Base-by-base conservation (phyloP, 371 early-diverging fungal species). In the Lichtheimia ornata region DNA sequence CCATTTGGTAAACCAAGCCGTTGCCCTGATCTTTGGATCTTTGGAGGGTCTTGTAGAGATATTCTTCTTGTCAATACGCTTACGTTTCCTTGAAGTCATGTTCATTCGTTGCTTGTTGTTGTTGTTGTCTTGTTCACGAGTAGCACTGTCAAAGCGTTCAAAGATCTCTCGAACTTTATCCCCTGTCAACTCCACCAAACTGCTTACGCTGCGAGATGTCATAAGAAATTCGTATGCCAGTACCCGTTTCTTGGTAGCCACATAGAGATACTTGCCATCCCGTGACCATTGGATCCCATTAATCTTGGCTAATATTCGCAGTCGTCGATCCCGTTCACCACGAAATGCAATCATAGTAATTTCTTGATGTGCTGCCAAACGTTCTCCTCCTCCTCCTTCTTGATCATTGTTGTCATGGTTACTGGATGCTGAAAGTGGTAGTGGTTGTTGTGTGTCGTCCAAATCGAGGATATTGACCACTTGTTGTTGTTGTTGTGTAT, bases 261-360 rank as follows among this genome's bases (percentile, higher is more conserved):
- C 79, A 56, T 83, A 84, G 11, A 86, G 60, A 51, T 77, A 69
- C 2, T 71, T 66, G 0, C 86, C 86, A 62, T 84, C 80, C 7
- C 64, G 61, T 11, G 83, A 82, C 86, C 86, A 86, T 2, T 81
- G 77, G 9, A 84, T 63, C 4, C 86, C 86, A 43, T 84, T 84
- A 52, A 86, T 80, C 18, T 74, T 77, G 20, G 83, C 84, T n/a
- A 84, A 57, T 25, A 86, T 86, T 2, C 86, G 71, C 7, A 86
- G 55, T 6, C 72, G 65, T 43, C 61, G 64, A 42, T 84, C 71
- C 20, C 64, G 64, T 59, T 86, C 82, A 4, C 86, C 86, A 15
- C 84, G 71, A 59, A 84, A 86, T 3, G 86, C 79, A 3, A 83
- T 64, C 84, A 86, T 80, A 43, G 83, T 71, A 17, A 86, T 79